Base-by-base conservation (phyloP, 2,329 filamentous ascomycete species). In the Xylariaceae sp. region DNA sequence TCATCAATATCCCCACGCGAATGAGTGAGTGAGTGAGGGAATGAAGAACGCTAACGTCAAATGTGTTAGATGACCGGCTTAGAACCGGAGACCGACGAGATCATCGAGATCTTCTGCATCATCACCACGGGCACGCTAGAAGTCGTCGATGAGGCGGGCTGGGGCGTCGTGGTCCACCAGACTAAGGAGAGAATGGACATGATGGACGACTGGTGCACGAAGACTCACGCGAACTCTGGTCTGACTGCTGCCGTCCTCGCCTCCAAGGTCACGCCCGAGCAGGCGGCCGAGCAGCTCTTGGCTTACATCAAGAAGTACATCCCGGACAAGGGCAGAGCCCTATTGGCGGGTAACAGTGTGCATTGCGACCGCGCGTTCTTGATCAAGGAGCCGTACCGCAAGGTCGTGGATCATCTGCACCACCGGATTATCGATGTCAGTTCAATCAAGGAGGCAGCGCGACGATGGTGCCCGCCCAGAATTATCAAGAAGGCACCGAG, bases 351-450 rank as follows among this genome's bases (percentile, higher is more conserved):
- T 1, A 99, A 96, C 75, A 94, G 88, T 59, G 90, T 99, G 30
- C 93, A 99, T 72, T 90, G 89, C 2, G 94, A 99, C 74, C 85
- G 86, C 68, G 84, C 85, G 1, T 99, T 99, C 71, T 78, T 99
- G 61, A 80, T 84, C 4, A 83, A 84, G 63, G 80, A 80, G 58
- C 92, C 92, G 0, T 99, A 93, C 74, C 82, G 80, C 45, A 77
- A 80, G 60, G 85, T 96, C 1, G 76, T 90, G 53, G 83, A 88
- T 58, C 85, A 94, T 74, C 78, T 99, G 65, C 89, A 96, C 74
- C 92, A 99, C 75, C 85, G 94, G 13, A 89, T 99, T 64, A 77
- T 97, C 52, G 94, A 99, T 72, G 91, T 97, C 57, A 97, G 92
- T 74, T 83, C 86, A 51, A 84, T 97, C 70, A 97, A 97, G 76